Base-by-base conservation (phyloP, 768 basidiomycete genomes). In the Termitomyces sp. region DNA sequence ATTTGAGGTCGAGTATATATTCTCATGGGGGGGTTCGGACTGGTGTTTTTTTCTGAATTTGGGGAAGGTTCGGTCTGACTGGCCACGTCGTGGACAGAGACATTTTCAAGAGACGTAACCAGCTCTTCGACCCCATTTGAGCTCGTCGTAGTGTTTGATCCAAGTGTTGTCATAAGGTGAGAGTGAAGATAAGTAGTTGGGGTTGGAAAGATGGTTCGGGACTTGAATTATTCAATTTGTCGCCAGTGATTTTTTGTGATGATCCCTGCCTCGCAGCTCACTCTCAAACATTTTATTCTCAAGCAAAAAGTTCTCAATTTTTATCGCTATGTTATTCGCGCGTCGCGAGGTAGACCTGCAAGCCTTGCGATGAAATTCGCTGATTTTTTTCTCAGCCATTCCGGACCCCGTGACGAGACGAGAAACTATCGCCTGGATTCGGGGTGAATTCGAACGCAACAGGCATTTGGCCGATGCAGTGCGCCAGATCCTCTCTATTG, bases 221-320 rank as follows among this genome's bases (percentile, higher is more conserved):
- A 70, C 73, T 77, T 77, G 76, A 78, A 78, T 64, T 75, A 50
- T 57, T 13, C 39, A 67, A 65, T 53, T 61, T 60, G 55, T 62
- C 44, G 48, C 63, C 63, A 71, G 32, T 46, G 39, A 44, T 33
- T 70, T 48, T n/a, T 62, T 46, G 18, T 51, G 36, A 67, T 66
- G 65, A 48, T 56, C 56, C 55, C 60, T 59, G 48, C 63, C 36
- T 55, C 63, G 52, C 59, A 67, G 35, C 72, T 79, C 58, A 84
- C 86, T 39, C 82, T 92, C 72, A 89, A 81, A 74, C 89, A 92
- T 74, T 92, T 92, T 69, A 82, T 93, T 67, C 80, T 92, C 60
- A 81, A 81, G 61, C 82, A 86, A 63, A 76, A 81, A 68, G 85
- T 81, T 20, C 68, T 92, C 49, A 70, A 76, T 63, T 75, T 91